Conservation (phyloP, 164 flowering plant genomes). For the Dillenia turbinata region DNA sequence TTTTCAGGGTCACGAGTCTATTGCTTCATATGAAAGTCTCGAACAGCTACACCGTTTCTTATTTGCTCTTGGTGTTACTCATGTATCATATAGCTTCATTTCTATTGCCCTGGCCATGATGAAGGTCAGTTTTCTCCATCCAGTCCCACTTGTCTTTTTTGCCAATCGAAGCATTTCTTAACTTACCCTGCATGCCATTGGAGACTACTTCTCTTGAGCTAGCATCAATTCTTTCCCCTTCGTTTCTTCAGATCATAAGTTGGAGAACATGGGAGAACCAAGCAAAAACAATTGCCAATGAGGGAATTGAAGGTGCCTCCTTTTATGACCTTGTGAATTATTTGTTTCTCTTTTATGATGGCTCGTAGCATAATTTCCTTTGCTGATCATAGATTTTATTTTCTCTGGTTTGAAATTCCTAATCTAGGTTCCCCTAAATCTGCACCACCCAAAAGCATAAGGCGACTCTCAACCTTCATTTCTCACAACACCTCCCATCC, state of each 20-base stretch:
- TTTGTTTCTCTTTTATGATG: not conserved
- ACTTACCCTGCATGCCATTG: not conserved
- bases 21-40: constrained; percentile 77
- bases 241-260: constrained; percentile 64
- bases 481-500: constrained; percentile 74
- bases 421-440: constrained; percentile 25
- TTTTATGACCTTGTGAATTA: constrained; percentile 6
- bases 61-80: constrained; percentile 71
- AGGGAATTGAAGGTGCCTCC: constrained; percentile 32
- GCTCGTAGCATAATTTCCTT: not conserved
- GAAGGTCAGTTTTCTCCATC: constrained; percentile 47
- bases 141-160: not conserved
- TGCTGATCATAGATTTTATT: not conserved
- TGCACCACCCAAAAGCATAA: constrained; percentile 21
- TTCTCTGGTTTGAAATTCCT: not conserved
- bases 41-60: constrained; percentile 90
- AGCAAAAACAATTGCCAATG: constrained; percentile 43
- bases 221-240: not conserved
- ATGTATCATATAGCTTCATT: constrained; percentile 64
- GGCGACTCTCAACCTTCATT: constrained; percentile 56
- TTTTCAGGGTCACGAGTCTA: constrained; percentile 72
- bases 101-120: constrained; percentile 75
- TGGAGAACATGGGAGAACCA: constrained; percentile 89
- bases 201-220: constrained; percentile 2
- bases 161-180: not conserved